These are phyloP conservation scores for Eucalyptus polybractea DNA, from an alignment of 345 rosid genomes.

Conservation along the genomic window DNA sequence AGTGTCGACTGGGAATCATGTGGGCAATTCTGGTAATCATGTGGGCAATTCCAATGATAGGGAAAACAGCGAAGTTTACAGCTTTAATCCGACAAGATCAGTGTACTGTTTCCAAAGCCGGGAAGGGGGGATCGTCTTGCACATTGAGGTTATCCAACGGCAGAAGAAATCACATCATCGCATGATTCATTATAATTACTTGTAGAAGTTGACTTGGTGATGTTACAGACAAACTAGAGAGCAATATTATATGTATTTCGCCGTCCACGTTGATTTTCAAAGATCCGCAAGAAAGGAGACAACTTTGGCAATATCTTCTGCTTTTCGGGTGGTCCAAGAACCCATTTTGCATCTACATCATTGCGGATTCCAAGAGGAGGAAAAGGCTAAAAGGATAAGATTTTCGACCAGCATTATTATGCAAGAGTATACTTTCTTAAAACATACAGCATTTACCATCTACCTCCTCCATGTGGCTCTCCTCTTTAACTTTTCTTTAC, in stretches of 20 bases:
- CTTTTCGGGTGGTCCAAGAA: too few species aligned
- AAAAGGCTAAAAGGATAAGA: too few species aligned
- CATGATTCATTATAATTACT: background rate
- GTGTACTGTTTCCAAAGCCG: background rate
- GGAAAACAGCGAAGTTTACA: background rate
- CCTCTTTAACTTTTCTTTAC: too few species aligned
- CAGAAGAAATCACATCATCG: background rate
- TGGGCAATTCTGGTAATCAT: background rate
- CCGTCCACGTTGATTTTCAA: background rate
- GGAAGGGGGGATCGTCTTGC: background rate
- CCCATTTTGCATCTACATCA: too few species aligned
- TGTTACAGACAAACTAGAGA: background rate
- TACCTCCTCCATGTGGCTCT: too few species aligned
- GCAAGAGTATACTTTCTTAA: too few species aligned
- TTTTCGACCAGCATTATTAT: too few species aligned
- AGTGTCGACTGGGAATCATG: too few species aligned
- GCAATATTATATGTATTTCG: background rate
- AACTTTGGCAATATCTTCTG: background rate
- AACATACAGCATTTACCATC: too few species aligned
- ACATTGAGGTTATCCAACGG: background rate
- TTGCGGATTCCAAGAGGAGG: too few species aligned
- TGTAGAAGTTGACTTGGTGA: background rate
- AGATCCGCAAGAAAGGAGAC: background rate
- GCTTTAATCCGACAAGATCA: too few species aligned
- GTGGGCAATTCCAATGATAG: background rate